These are phyloP conservation scores for Fraxinus ornus DNA, from an alignment of 305 asterid genomes.

Conservation along the genomic window DNA sequence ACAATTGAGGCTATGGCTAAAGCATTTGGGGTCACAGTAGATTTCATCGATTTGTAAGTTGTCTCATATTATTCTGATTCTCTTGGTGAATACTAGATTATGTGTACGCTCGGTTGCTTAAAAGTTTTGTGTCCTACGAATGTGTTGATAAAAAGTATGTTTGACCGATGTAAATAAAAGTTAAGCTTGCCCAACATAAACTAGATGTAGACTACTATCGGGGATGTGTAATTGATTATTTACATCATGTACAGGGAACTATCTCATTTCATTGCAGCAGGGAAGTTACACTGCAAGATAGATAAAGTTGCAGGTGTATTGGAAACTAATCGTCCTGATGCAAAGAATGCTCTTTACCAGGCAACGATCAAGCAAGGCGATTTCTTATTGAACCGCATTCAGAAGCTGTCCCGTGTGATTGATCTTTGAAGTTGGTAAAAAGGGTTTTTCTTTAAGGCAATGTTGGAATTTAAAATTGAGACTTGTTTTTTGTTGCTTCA, in stretches of 20 bases:
- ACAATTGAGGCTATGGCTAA: slow-evolving; percentile 92
- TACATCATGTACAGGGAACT: slow-evolving; percentile 53
- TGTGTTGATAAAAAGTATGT: background rate
- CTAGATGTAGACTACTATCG: background rate
- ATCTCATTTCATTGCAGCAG: slow-evolving; percentile 86
- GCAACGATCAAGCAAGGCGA: slow-evolving; percentile 92
- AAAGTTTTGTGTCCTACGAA: background rate
- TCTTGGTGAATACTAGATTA: background rate
- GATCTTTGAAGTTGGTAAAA: slow-evolving; percentile 51
- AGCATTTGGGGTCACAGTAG: slow-evolving; percentile 83
- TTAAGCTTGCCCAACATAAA: background rate
- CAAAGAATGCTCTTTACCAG: slow-evolving; percentile 88
- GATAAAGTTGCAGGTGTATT: slow-evolving; percentile 87
- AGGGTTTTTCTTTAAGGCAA: background rate
- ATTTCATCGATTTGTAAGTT: slow-evolving; percentile 75
- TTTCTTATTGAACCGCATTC: slow-evolving; percentile 82
- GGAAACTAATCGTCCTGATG: slow-evolving; percentile 91
- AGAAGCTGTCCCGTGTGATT: slow-evolving; percentile 88
- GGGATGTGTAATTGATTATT: background rate
- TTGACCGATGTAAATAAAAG: background rate
- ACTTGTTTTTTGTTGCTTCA: slow-evolving; percentile 7
- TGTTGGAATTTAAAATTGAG: background rate
- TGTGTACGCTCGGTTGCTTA: background rate
- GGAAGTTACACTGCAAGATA: slow-evolving; percentile 89
- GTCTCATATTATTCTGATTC: background rate